Evolutionary conservation across 768 basidiomycete genomes (phyloP).

Genomic region (Rhizopogon rudus): DNA sequence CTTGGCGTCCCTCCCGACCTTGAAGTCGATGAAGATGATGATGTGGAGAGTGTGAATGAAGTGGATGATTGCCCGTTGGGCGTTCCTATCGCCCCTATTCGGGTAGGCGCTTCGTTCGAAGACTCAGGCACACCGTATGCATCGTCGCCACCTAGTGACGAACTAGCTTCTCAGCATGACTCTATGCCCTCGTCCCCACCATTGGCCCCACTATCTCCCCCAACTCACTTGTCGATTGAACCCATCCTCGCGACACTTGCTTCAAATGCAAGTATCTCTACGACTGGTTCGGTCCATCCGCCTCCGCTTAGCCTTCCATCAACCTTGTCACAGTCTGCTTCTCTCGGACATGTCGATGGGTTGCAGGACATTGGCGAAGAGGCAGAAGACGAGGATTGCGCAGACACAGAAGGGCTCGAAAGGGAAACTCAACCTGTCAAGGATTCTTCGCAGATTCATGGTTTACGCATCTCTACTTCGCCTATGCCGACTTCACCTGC

Average conservation of each 20-base stretch:
- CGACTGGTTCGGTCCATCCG: conserved; percentile 23
- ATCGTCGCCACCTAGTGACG: not conserved
- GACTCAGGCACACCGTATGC: not conserved
- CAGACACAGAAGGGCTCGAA: conserved; percentile 5
- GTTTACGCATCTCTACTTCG: conserved; percentile 49
- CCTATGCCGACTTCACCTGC: conserved; percentile 27
- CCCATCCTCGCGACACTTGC: conserved; percentile 42
- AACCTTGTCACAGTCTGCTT: conserved; percentile 24
- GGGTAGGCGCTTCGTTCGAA: conserved; percentile 6
- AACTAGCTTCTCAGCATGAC: not conserved
- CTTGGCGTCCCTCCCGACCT: conserved; percentile 85
- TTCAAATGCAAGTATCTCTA: conserved; percentile 11
- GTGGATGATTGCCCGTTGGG: conserved; percentile 25
- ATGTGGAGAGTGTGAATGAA: conserved; percentile 22
- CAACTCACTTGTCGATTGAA: conserved; percentile 33
- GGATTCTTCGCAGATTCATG: conserved; percentile 42
- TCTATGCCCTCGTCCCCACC: conserved; percentile 8
- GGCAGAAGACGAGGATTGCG: conserved; percentile 47
- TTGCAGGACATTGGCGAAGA: conserved; percentile 52
- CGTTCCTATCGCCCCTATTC: conserved; percentile 23
- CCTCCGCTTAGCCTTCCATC: conserved; percentile 34
- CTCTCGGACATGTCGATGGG: conserved; percentile 23
- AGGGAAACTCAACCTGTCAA: conserved; percentile 15
- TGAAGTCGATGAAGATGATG: conserved; percentile 46
- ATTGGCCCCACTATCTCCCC: conserved; percentile 1